Evolutionary conservation across 352 stramenopile genomes (phyloP), one percentile per base, ranked within the genome.

Genomic region (Peronospora destructor): DNA sequence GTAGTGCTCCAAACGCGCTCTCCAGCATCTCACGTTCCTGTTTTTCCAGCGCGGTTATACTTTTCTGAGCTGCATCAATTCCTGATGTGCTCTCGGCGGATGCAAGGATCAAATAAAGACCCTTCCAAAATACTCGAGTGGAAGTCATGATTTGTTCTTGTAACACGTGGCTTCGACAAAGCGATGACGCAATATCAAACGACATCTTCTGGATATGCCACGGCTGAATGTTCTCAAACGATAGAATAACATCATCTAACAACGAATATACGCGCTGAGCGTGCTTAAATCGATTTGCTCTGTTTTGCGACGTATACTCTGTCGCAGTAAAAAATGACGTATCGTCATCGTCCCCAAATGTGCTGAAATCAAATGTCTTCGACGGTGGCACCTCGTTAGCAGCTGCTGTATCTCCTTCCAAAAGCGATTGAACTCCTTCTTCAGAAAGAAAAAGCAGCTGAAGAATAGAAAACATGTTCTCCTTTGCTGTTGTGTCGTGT

Each of bases 41-140:
- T 44, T 84, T 75, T 9, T 71, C 59, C 11, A 85, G 46, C 36
- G 65, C 56, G 19, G 60, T 68, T 13, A 60, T 63, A 52, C 66
- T 56, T 49, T 63, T 56, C 26, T 64, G 60, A 9, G 71, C 55
- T 8, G 45, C 58, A 21, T 80, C 60, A 34, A 72, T 60, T 25
- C 61, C 72, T 12, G 69, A 66, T 14, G 66, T 64, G 37, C 66
- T 79, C 41, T 85, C 79, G 5, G 76, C 75, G 7, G 75, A 85
- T 9, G 73, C 75, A 28, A 91, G 51, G 26, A 91, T 80, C 30
- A 91, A 61, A 45, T 91, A 87, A 13, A 91, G 51, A 2, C 71
- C 75, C 53, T 86, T 82, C 80, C 80, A 91, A 45, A 91, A 91
- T 9, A 91, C 49, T 8, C 79, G 67, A 5, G 76, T 87, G 14